A percentile compares a stretch with the other conserved stretches of the same genome.
Conservation (phyloP, 441 rosid species). For the Sinapis alba region DNA sequence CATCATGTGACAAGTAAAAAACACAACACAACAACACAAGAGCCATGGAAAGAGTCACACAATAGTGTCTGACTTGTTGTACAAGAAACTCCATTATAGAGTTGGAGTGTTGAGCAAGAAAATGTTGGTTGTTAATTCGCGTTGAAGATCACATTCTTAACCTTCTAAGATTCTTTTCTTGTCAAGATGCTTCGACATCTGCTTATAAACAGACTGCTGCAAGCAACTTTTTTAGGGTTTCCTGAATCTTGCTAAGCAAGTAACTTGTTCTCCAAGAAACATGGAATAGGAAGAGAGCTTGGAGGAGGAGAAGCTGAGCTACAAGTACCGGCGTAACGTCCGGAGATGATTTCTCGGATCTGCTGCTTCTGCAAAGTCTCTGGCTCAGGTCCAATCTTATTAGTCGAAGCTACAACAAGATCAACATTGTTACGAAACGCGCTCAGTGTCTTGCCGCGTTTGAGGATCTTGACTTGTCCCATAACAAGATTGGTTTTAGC, state of each 20-base stretch:
- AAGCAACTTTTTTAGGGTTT: constrained; percentile 7
- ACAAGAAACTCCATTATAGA: neutral
- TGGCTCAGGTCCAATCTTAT: constrained; percentile 60
- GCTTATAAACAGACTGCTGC: neutral
- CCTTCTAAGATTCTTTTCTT: constrained; percentile 1
- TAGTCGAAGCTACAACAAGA: constrained; percentile 47
- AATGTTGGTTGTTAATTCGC: constrained; percentile 7
- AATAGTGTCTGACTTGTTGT: neutral
- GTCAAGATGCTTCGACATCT: neutral
- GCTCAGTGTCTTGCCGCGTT: constrained; percentile 60
- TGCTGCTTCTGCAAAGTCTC: constrained; percentile 47
- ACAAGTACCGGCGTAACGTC: constrained; percentile 44
- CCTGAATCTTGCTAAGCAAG: neutral
- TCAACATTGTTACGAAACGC: constrained; percentile 13
- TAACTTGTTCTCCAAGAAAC: constrained; percentile 44
- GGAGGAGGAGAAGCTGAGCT: constrained; percentile 64
- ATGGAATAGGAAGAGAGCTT: constrained; percentile 62
- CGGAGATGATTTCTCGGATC: constrained; percentile 29
- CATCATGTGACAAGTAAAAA: neutral
- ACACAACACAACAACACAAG: neutral
- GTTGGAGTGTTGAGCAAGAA: neutral
- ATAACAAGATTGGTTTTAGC: constrained; percentile 46
- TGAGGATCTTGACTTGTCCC: constrained; percentile 70
- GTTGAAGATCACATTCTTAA: neutral
- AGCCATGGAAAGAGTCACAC: neutral